Base-by-base conservation (phyloP, 2,329 filamentous ascomycete genomes). In the Pestalotiopsis sp. region DNA sequence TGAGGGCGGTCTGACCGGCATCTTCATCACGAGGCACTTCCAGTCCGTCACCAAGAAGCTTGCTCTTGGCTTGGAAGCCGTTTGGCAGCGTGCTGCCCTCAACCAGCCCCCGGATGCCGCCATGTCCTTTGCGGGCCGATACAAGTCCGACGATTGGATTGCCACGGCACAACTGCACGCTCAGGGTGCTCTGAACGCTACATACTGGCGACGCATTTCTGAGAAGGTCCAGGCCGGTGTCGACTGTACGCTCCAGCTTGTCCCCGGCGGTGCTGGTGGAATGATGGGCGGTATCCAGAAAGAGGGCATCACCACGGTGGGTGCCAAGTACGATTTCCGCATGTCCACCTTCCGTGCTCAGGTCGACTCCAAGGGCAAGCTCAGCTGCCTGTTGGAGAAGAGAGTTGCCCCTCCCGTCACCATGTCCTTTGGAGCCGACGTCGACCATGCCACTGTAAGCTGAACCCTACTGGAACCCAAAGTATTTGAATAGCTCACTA, bases 251-350 rank as follows among this genome's bases (percentile, higher is more conserved):
- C 87, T 99, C 69, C 92, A 95, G 73, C 92, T 97, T 74, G 90
- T 90, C 40, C 86, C 89, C 36, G 86, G 89, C 67, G 89, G 88
- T 66, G 88, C 89, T 66, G 88, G 89, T 72, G 84, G 93, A 82
- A 94, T 96, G 90, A 93, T 93, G 70, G 90, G 90, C 70, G 90
- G 90, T 61, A 80, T 91, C 66, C 89, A 91, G 80, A 95, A 94
- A 82, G 95, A 99, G 81, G 96, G 96, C 68, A 88, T 93, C 70
- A 95, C 97, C 66, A 94, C 95, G 67, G 88, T 98, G 76, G 96
- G 95, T 77, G 93, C 94, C 80, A 99, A 99, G 84, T 99, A 99
- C 84, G 95, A 98, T 81, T 99, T 99, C 90, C 90, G 93, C 78
- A 93, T 94, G 84, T 96, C 93, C 67, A 96, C 94, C 65, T 97